Percentiles rank a stretch among this genome's conserved stretches.
phyloP scores from a whole-genome alignment of 495 filamentous ascomycete genomes.

The Podospora pseudoanserina region DNA sequence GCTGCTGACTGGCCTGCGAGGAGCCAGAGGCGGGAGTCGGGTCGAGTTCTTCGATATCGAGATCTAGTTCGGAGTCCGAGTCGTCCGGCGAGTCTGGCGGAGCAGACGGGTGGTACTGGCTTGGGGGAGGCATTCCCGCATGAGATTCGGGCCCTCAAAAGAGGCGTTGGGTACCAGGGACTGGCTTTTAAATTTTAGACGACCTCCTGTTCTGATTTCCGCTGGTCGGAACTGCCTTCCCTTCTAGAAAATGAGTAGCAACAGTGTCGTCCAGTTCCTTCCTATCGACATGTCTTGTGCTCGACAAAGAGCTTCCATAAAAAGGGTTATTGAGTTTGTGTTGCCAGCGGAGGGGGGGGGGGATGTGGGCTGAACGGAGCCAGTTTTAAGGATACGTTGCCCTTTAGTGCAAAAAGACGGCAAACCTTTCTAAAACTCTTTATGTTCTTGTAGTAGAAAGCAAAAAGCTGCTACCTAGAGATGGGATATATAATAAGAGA shows the following conservation, averaged over 20 bases:
- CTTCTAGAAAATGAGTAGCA: background rate
- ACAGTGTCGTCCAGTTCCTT: background rate
- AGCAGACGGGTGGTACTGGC: conserved; percentile 46
- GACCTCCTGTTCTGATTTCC: background rate
- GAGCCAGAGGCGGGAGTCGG: conserved; percentile 47
- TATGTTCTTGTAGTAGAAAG: background rate
- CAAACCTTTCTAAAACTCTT: background rate
- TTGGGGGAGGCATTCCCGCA: conserved; percentile 52
- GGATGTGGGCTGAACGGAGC: background rate
- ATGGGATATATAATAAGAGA: background rate
- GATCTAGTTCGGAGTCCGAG: conserved; percentile 65
- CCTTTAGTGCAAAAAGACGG: background rate
- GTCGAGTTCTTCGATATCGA: conserved; percentile 71
- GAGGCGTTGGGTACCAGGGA: background rate
- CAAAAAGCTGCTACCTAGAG: background rate
- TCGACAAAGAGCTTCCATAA: background rate
- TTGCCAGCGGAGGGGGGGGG: background rate
- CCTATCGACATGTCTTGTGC: conserved; percentile 6
- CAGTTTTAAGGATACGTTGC: background rate
- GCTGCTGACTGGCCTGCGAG: conserved; percentile 39
- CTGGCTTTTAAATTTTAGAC: conserved; percentile 11
- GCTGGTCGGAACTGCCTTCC: conserved; percentile 1
- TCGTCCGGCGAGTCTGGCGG: conserved; percentile 53
- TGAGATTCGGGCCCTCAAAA: conserved; percentile 27
- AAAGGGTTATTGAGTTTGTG: background rate